Evolutionary conservation across 163 green algal genomes (phyloP).

Genomic region (Scenedesmus sp.): DNA sequence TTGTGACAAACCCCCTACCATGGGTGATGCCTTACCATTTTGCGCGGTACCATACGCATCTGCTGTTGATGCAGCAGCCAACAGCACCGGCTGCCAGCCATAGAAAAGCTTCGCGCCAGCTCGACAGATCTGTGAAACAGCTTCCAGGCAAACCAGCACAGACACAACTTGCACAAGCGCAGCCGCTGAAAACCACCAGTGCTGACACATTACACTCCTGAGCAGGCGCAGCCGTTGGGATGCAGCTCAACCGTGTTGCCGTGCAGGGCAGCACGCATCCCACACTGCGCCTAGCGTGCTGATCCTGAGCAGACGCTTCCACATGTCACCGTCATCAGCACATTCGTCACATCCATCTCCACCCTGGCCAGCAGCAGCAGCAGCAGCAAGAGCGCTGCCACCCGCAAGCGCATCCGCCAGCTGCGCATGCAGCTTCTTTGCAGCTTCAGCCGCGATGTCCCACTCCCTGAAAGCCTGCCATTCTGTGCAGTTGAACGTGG

Average conservation of each 20-base stretch:
- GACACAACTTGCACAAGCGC: background rate
- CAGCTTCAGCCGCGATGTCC: constrained; percentile 12
- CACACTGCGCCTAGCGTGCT: background rate
- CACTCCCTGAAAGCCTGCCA: background rate
- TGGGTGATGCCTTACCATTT: too few relatives aligned
- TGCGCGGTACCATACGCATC: too few relatives aligned
- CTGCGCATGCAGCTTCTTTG: background rate
- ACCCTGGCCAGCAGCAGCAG: background rate
- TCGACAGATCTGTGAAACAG: too few relatives aligned
- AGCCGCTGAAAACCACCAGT: background rate
- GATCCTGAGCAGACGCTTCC: background rate
- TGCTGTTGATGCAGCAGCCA: too few relatives aligned
- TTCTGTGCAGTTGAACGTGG: constrained; percentile 31
- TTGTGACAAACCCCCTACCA: too few relatives aligned
- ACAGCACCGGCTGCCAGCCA: too few relatives aligned
- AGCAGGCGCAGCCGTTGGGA: background rate
- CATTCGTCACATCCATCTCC: background rate
- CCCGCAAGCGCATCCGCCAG: background rate
- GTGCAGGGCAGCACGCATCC: background rate
- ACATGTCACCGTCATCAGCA: background rate
- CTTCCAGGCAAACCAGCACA: too few relatives aligned
- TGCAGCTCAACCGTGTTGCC: too few relatives aligned
- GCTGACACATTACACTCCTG: background rate
- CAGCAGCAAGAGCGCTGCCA: background rate
- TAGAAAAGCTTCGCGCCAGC: too few relatives aligned